Evolutionary conservation across 805 yeast genomes (phyloP), one percentile per base, ranked within the genome.

Genomic region (Cyberlindnera xishuangbannaensis): DNA sequence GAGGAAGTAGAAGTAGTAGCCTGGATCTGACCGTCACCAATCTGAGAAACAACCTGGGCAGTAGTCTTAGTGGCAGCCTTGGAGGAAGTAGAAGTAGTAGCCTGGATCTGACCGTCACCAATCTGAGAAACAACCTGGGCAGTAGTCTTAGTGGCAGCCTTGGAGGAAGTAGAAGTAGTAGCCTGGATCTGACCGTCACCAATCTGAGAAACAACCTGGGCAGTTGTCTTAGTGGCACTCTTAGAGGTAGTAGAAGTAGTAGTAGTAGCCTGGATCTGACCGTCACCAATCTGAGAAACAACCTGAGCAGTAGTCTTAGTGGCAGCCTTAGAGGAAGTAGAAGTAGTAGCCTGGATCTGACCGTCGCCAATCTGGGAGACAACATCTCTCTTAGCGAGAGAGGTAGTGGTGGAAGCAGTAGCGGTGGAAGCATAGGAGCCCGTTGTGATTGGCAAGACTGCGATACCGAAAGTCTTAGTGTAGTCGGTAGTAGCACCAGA

Each of bases 361-460:
- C 81, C 81, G 47, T 76, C 43, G 19, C 69, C 68, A 38, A 76
- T 75, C 59, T 73, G 80, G 42, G 76, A 61, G 33, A 75, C 59
- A 40, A 62, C 71, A 23, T 51, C 58, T 53, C 65, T 59, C 53
- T 55, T 62, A 21, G 58, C 50, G 20, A 59, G 40, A 10, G 37
- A 14, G 13, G 35, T 6, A 16, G 40, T 16, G 13, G 44, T 30
- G 24, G 44, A 10, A 16, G 40, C 18, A 15, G 44, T 30, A 20
- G 44, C n/a, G 23, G 44, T 16, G n/a, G 40, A 74, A 24, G 62
- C 43, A 33, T 54, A 37, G 22, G 65, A 38, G 21, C 68, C 43
- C n/a, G 50, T 34, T 21, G 47, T 37, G 34, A 38, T 36, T 49
- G 69, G 65, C 30, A 51, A 40, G 31, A 64, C 67, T 27, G 68